Conservation (phyloP, 192 early-diverging fungal species). For the Spizellomyces punctatus region DNA sequence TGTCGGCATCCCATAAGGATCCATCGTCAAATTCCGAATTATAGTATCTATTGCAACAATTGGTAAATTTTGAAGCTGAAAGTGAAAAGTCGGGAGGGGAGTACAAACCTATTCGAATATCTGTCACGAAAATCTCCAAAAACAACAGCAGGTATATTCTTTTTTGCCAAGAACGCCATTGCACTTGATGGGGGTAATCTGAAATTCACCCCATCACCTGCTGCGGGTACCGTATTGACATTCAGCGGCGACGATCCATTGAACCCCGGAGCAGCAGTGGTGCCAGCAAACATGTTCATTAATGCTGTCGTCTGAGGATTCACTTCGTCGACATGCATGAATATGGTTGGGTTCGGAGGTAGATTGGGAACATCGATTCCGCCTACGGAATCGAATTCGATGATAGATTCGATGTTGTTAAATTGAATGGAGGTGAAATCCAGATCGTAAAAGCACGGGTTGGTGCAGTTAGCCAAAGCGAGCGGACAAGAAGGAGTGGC, state of each 20-base stretch:
- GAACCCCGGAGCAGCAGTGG: background rate
- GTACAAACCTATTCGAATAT: slow-evolving; percentile 51
- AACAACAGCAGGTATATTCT: slow-evolving; percentile 65
- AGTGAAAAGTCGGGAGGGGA: background rate
- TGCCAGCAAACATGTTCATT: slow-evolving; percentile 21
- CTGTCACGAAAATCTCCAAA: slow-evolving; percentile 61
- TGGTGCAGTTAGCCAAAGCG: slow-evolving; percentile 50
- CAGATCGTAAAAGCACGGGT: slow-evolving; percentile 64
- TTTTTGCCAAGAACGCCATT: slow-evolving; percentile 69
- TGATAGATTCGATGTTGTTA: slow-evolving; percentile 66
- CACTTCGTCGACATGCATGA: slow-evolving; percentile 48
- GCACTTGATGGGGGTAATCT: slow-evolving; percentile 70
- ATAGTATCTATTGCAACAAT: slow-evolving; percentile 51
- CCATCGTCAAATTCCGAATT: slow-evolving; percentile 67
- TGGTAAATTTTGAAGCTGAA: slow-evolving; percentile 7
- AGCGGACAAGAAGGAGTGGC: slow-evolving; percentile 39
- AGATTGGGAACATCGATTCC: slow-evolving; percentile 13
- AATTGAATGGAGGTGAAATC: slow-evolving; percentile 71
- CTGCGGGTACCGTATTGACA: slow-evolving; percentile 44
- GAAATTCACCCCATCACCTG: slow-evolving; percentile 27
- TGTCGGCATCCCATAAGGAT: slow-evolving; percentile 33
- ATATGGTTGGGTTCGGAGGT: slow-evolving; percentile 27
- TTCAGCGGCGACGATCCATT: slow-evolving; percentile 5
- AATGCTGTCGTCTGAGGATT: slow-evolving; percentile 32
- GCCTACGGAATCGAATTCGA: slow-evolving; percentile 69